Conservation (phyloP, 257 asterid genomes). For the Solanum chiquidenum region DNA sequence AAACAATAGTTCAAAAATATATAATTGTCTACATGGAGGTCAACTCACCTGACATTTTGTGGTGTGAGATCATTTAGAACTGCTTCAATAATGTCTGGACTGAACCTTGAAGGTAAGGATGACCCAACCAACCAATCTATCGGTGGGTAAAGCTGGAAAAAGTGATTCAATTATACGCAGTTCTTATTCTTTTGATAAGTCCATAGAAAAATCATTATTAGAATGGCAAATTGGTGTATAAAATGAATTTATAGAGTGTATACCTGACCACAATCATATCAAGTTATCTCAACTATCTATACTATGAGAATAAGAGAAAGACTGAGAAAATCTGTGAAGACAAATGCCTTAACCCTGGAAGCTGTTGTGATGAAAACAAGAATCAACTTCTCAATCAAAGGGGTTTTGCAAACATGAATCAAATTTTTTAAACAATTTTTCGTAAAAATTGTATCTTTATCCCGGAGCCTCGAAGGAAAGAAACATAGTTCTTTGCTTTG, state of each 20-base stretch:
- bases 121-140: conserved; percentile 91
- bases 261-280: neutral
- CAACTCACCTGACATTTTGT: conserved; percentile 54
- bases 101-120: conserved; percentile 68
- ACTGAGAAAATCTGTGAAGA: neutral
- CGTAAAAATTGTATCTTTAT: neutral
- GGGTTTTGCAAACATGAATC: neutral
- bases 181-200: neutral
- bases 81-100: conserved; percentile 43
- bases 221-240: neutral
- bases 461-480: neutral
- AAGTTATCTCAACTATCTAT: neutral
- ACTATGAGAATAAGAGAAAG: neutral
- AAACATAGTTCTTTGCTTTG: neutral
- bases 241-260: neutral
- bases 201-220: neutral
- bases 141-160: conserved; percentile 72
- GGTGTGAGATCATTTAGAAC: conserved; percentile 74
- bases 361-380: neutral
- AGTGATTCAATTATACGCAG: neutral
- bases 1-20: neutral
- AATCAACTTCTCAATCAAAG: neutral
- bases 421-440: too few relatives aligned
- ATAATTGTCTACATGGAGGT: neutral
- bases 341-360: neutral